Evolutionary conservation across 2,329 filamentous ascomycete species (phyloP).

Genomic region (Clonostachys byssicola): DNA sequence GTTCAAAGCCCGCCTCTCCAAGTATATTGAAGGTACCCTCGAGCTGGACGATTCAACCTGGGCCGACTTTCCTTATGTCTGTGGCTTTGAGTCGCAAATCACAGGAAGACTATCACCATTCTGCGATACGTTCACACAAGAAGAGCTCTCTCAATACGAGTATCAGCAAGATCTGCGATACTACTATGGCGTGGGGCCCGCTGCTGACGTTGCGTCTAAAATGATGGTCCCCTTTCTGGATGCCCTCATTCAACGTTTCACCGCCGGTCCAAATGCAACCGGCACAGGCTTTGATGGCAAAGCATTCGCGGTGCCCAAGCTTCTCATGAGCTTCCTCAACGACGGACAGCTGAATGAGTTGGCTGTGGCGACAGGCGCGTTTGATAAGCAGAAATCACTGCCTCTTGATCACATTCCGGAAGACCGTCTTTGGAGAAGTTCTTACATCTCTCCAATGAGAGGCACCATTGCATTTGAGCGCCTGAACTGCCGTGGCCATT

Average conservation of each 20-base stretch:
- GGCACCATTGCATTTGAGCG: slow-evolving; percentile 63
- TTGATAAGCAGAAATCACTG: slow-evolving; percentile 49
- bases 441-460: slow-evolving; percentile 56
- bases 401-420: slow-evolving; percentile 38
- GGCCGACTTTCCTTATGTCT: slow-evolving; percentile 61
- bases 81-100: slow-evolving; percentile 68
- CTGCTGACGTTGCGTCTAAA: slow-evolving; percentile 36
- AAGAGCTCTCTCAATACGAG: slow-evolving; percentile 60
- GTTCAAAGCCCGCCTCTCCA: slow-evolving; percentile 48
- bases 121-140: slow-evolving; percentile 57
- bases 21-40: slow-evolving; percentile 47
- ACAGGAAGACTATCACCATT: slow-evolving; percentile 56
- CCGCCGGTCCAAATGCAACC: slow-evolving; percentile 41
- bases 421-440: slow-evolving; percentile 47
- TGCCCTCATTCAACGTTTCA: slow-evolving; percentile 46
- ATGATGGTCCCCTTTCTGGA: slow-evolving; percentile 61
- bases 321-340: slow-evolving; percentile 60
- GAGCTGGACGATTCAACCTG: slow-evolving; percentile 49
- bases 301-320: slow-evolving; percentile 44
- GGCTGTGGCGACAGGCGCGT: slow-evolving; percentile 54
- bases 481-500: slow-evolving; percentile 40
- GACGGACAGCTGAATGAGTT: slow-evolving; percentile 64
- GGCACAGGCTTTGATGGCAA: slow-evolving; percentile 41
- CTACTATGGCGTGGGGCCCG: slow-evolving; percentile 60
- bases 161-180: slow-evolving; percentile 67